phyloP scores from a whole-genome alignment of 2,329 filamentous ascomycete species.

The Fusarium newnesense region DNA sequence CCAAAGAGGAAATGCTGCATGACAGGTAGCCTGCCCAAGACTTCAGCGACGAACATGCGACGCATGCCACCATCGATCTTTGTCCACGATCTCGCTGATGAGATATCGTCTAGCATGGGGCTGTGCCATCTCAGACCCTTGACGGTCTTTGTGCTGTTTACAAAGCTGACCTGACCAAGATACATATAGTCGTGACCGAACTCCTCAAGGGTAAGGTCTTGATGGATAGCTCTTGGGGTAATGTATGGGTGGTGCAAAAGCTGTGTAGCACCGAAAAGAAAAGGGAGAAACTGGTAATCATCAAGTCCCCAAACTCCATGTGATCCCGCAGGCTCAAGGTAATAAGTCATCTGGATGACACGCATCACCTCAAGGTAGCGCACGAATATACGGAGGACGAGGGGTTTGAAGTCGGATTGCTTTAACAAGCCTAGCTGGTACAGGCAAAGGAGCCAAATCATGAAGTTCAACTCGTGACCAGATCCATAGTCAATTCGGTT shows the following conservation, averaged over 20 bases:
- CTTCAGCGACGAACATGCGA: slow-evolving; percentile 95
- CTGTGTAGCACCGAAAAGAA: slow-evolving; percentile 93
- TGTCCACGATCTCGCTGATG: slow-evolving; percentile 84
- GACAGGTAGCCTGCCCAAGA: slow-evolving; percentile 91
- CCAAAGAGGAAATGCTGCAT: slow-evolving; percentile 99
- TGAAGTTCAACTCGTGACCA: slow-evolving; percentile 96
- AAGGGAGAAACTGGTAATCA: slow-evolving; percentile 96
- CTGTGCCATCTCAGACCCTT: slow-evolving; percentile 95
- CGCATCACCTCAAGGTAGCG: slow-evolving; percentile 90
- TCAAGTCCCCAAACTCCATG: slow-evolving; percentile 98
- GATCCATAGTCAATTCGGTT: slow-evolving; percentile 95
- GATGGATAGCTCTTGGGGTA: slow-evolving; percentile 85
- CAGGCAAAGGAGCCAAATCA: slow-evolving; percentile 95
- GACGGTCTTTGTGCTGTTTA: slow-evolving; percentile 96
- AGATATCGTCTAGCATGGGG: slow-evolving; percentile 98
- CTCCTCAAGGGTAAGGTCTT: slow-evolving; percentile 87
- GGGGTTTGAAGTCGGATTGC: slow-evolving; percentile 72
- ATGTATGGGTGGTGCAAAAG: slow-evolving; percentile 85
- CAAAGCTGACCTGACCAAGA: slow-evolving; percentile 90
- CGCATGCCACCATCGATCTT: slow-evolving; percentile 97
- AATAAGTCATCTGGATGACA: slow-evolving; percentile 88
- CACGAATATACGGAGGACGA: slow-evolving; percentile 82
- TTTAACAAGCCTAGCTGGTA: slow-evolving; percentile 78
- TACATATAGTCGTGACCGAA: slow-evolving; percentile 87
- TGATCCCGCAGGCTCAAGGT: slow-evolving; percentile 94